Base-by-base conservation (phyloP, 345 rosid species). In the Trapa bicornis region DNA sequence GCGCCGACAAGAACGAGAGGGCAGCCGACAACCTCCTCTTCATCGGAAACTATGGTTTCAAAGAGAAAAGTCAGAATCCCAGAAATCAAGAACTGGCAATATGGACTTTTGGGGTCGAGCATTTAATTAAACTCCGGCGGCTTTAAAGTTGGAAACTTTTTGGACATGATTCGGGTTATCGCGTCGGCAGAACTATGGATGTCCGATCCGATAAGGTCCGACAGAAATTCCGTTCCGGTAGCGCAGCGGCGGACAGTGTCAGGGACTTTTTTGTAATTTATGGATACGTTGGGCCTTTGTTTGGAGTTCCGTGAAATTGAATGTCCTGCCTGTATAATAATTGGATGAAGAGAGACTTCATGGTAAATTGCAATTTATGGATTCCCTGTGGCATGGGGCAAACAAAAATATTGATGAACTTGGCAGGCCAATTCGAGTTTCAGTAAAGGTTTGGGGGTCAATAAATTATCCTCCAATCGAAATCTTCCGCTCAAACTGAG, bases 1-100 rank as follows among this genome's bases (percentile, higher is more conserved):
- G 13, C 1, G 43, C 62, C 62, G 39, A 29, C 61, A 68, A 68
- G 69, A 61, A 50, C 66, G 11, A 50, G 17, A 47, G 50, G 32
- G 39, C 10, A 67, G 32, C 35, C 70, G 58, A 64, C 43, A 67
- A 52, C 54, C 61, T 72, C n/a, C 47, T 65, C 45, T 12, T 35
- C 85, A 79, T 77, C 57, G 76, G 60, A 56, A 37, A n/a, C n/a
- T n/a, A n/a, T n/a, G 56, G 29, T 22, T 41, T 4, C 43, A 47
- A 52, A 41, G 41, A 42, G 22, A 50, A 0, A 50, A 37, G 37
- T 4, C 65, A 35, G 43, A 45, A 50, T 5, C 22, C 22, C 22
- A 50, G 22, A 50, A 50, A 50, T 50, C 36, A 22, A 36, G 70
- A 53, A 52, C 9, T 37, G 70, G 12, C 11, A 45, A 11, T 11